Evolutionary conservation across 2,329 filamentous ascomycete species (phyloP), one percentile per base, ranked within the genome.

Genomic region (Fulvia fulva): DNA sequence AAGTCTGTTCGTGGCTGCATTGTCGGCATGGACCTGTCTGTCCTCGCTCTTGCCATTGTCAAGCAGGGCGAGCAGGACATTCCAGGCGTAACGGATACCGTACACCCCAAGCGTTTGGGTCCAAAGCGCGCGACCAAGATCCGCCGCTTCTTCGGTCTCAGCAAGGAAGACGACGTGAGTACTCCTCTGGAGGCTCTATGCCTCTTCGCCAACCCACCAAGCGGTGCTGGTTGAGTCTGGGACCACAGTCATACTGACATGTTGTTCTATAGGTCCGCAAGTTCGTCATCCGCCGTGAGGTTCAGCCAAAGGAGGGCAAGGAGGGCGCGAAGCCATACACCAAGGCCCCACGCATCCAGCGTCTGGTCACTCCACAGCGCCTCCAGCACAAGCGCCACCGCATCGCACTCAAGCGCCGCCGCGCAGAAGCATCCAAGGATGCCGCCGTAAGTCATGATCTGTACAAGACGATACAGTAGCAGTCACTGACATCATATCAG

Each of bases 161-260:
- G 88, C 90, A 97, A 97, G 92, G 92, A 97, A 88, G 94, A 99
- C 86, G 94, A 99, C 90, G 93, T 97, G 89, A 87, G 90, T 91
- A 78, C 75, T 78, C 77, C 78, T 75, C 74, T 55, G 41, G 65
- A 66, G 63, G 60, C 63, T 67, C 64, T 67, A 67, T 65, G 69
- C 69, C 68, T 89, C 88, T 87, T 90, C 81, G 83, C 83, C 83
- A 71, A 65, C 67, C 58, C 59, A 54, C 59, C 53, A 50, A 44
- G 56, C 32, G 16, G 57, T 52, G 57, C 56, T 37, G 55, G 55
- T 51, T n/a, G 68, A 69, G 64, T 67, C 69, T 72, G 70, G 71
- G 69, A 65, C 63, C 62, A 57, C 59, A 66, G 66, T 59, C 59
- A 58, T 66, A 59, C 65, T 68, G 59, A 69, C 60, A 53, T 51